These are phyloP conservation scores for Alternaria infectoria DNA, from an alignment of 2,329 filamentous ascomycete species.

Conservation along the genomic window DNA sequence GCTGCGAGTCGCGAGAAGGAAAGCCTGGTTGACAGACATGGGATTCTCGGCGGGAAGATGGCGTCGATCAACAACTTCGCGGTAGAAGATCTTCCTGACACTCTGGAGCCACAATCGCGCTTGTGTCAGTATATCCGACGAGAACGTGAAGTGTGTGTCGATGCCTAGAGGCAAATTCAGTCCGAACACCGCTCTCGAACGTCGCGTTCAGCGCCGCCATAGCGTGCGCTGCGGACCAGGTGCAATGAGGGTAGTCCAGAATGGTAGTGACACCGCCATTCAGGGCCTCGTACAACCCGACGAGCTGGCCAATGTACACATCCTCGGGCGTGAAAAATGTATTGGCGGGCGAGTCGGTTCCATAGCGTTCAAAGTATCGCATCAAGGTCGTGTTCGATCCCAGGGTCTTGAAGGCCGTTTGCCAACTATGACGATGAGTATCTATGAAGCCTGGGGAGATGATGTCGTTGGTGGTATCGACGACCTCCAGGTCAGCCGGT, in stretches of 20 bases:
- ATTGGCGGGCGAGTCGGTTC: constrained; percentile 7
- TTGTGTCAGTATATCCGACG: constrained; percentile 54
- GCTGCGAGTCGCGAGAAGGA: constrained; percentile 60
- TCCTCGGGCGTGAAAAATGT: constrained; percentile 23
- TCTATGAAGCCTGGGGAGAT: constrained; percentile 63
- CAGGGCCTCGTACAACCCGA: constrained; percentile 57
- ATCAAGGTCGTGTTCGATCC: constrained; percentile 56
- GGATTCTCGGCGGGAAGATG: constrained; percentile 56
- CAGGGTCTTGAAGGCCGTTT: constrained; percentile 62
- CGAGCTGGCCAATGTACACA: constrained; percentile 29
- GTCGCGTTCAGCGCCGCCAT: constrained; percentile 56
- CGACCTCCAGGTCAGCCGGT: constrained; percentile 34
- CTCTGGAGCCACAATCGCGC: constrained; percentile 62
- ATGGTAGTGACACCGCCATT: constrained; percentile 61
- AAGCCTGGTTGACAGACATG: constrained; percentile 62
- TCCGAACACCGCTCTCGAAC: constrained; percentile 52
- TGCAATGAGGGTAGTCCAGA: constrained; percentile 43
- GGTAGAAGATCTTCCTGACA: constrained; percentile 50
- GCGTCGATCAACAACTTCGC: constrained; percentile 50
- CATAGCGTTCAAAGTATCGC: constrained; percentile 22
- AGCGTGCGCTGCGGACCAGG: constrained; percentile 52
- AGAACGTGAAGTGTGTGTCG: constrained; percentile 62
- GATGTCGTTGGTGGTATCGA: constrained; percentile 58
- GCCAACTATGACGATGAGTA: constrained; percentile 59
- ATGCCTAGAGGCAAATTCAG: constrained; percentile 51